Percentiles rank a stretch among this genome's conserved stretches.
Evolutionary conservation across 768 basidiomycete genomes (phyloP).

Genomic region (Boletus vinaceobasis): DNA sequence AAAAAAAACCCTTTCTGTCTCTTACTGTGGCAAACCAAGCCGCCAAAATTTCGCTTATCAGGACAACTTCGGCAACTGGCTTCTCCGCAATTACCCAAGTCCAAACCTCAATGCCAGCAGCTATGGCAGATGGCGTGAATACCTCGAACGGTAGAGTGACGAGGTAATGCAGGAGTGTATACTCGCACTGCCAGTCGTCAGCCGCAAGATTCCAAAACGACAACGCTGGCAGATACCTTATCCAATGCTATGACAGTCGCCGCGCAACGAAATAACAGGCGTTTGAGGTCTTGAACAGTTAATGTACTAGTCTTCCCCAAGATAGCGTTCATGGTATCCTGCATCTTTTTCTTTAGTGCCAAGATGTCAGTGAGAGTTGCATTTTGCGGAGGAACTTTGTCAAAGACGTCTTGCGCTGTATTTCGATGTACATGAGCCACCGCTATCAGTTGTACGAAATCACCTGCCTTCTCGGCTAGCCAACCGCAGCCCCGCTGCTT

Average conservation of each 20-base stretch:
- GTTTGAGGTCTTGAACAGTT: conserved; percentile 78
- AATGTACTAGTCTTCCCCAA: conserved; percentile 67
- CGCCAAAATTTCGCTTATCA: conserved; percentile 82
- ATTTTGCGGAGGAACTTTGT: conserved; percentile 56
- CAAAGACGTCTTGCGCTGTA: conserved; percentile 55
- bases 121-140: conserved; percentile 81
- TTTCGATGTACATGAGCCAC: neutral
- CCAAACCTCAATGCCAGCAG: conserved; percentile 92
- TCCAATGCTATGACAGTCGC: conserved; percentile 70
- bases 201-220: neutral
- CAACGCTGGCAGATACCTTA: conserved; percentile 41
- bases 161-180: conserved; percentile 81
- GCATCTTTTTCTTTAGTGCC: conserved; percentile 66
- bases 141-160: conserved; percentile 87
- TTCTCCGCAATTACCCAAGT: conserved; percentile 92
- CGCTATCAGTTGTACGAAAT: neutral
- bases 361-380: conserved; percentile 61
- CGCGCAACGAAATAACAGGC: conserved; percentile 83
- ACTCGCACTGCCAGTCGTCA: conserved; percentile 61
- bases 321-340: conserved; percentile 63
- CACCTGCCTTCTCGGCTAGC: conserved; percentile 61
- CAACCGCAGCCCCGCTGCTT: conserved; percentile 76
- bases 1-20: conserved; percentile 80
- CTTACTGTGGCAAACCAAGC: conserved; percentile 86
- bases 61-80: conserved; percentile 72